phyloP scores from a whole-genome alignment of 2,329 filamentous ascomycete genomes.

The Fusarium liriodendri region DNA sequence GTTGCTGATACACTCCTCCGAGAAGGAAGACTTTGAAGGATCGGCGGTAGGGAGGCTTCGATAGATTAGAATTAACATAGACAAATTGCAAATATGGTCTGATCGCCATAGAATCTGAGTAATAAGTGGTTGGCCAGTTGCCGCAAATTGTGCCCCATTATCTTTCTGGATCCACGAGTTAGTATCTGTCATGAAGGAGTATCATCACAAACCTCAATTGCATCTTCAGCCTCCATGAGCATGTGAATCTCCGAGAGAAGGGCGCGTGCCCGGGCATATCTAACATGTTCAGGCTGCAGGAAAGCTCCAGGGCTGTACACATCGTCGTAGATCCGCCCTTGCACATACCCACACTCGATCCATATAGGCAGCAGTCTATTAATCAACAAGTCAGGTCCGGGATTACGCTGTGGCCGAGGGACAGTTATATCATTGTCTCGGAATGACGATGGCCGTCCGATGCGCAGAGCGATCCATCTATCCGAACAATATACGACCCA shows the following conservation, averaged over 20 bases:
- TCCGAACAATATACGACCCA: constrained; percentile 43
- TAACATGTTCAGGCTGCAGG: constrained; percentile 26
- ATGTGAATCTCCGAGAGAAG: constrained; percentile 16
- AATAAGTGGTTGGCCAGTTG: not conserved
- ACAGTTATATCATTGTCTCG: constrained; percentile 44
- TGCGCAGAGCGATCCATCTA: constrained; percentile 40
- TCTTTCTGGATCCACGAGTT: not conserved
- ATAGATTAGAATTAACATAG: constrained; percentile 41
- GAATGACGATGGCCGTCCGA: constrained; percentile 41
- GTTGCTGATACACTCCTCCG: constrained; percentile 36
- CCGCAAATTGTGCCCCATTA: not conserved
- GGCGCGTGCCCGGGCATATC: constrained; percentile 24
- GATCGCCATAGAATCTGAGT: constrained; percentile 2
- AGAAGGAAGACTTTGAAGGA: constrained; percentile 25
- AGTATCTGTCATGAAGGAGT: not conserved
- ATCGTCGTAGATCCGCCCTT: constrained; percentile 43
- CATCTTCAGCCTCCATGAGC: not conserved
- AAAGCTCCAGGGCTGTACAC: constrained; percentile 44
- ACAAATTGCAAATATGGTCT: constrained; percentile 33
- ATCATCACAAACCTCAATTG: not conserved
- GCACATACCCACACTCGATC: constrained; percentile 28
- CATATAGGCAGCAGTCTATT: constrained; percentile 10
- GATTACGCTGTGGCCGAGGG: constrained; percentile 1
- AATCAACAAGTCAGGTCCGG: not conserved
- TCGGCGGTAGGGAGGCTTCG: constrained; percentile 35